phyloP scores from a whole-genome alignment of 75 land plant genomes.

The Adiantum capillusveneris region DNA sequence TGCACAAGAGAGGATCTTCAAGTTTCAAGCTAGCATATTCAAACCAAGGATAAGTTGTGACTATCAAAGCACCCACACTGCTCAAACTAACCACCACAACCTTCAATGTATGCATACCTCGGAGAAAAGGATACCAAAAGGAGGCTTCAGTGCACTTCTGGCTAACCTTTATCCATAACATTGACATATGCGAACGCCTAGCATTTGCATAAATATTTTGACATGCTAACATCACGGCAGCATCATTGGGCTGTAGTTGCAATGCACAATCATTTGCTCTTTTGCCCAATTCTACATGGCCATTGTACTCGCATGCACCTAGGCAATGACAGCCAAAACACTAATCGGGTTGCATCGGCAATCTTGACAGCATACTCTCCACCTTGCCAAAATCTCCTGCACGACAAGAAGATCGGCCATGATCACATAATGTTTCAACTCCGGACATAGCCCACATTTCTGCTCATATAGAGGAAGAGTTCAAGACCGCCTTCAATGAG shows the following conservation, averaged over 20 bases:
- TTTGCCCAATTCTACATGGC: constrained; percentile 3
- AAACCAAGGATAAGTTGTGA: no score
- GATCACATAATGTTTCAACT: constrained; percentile 7
- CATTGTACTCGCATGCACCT: constrained; percentile 33
- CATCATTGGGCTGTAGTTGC: constrained; percentile 48
- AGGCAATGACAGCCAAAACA: constrained; percentile 19
- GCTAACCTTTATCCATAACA: no score
- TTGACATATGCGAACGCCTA: no score
- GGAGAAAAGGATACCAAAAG: no score
- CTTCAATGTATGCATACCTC: no score
- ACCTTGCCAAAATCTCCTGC: constrained; percentile 12
- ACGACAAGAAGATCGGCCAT: constrained; percentile 18
- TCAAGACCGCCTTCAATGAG: not conserved
- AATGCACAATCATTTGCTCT: constrained; percentile 9
- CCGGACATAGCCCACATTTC: constrained; percentile 1
- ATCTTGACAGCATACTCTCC: constrained; percentile 10
- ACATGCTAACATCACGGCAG: constrained; percentile 45
- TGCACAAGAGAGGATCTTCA: no score
- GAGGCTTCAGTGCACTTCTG: no score
- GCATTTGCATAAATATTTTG: constrained; percentile 47
- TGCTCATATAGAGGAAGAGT: constrained; percentile 1
- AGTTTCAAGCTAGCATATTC: no score
- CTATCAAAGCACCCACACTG: no score
- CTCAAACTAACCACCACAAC: no score
- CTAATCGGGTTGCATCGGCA: constrained; percentile 20